These are phyloP conservation scores for Wallacemonas rigidus DNA, from an alignment of 208 protist species.

Conservation along the genomic window DNA sequence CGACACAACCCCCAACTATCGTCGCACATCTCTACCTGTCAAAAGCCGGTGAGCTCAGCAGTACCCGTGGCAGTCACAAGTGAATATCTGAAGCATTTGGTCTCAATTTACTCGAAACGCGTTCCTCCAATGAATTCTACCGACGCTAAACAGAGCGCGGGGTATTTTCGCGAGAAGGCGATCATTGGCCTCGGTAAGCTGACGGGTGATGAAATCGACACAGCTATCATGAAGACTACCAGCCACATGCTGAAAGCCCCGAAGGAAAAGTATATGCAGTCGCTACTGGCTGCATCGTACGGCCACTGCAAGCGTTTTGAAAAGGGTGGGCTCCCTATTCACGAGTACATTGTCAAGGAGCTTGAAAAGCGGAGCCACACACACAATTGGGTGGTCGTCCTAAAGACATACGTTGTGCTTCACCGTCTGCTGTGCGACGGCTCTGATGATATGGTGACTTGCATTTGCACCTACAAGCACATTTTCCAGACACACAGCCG, in stretches of 20 bases:
- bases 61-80: no score
- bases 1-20: no score
- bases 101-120: neutral
- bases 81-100: no score
- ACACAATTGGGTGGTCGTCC: constrained; percentile 85
- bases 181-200: constrained; percentile 63
- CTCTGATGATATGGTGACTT: constrained; percentile 55
- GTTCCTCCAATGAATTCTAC: constrained; percentile 35
- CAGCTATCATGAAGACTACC: constrained; percentile 80
- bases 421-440: constrained; percentile 73
- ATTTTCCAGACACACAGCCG: constrained; percentile 53
- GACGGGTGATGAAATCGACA: constrained; percentile 69
- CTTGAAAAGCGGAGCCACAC: constrained; percentile 77
- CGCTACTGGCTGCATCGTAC: constrained; percentile 67
- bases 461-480: constrained; percentile 44
- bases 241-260: constrained; percentile 85
- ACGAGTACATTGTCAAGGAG: constrained; percentile 72
- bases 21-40: no score
- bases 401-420: constrained; percentile 79
- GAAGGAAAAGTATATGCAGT: constrained; percentile 87
- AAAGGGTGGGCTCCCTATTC: constrained; percentile 33
- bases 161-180: constrained; percentile 86
- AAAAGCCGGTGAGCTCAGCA: no score
- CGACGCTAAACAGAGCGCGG: constrained; percentile 70
- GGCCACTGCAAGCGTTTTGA: constrained; percentile 34